A percentile compares a stretch with the other conserved stretches of the same genome.
Conservation (phyloP, 345 rosid genomes). For the Syzygium oleosum region DNA sequence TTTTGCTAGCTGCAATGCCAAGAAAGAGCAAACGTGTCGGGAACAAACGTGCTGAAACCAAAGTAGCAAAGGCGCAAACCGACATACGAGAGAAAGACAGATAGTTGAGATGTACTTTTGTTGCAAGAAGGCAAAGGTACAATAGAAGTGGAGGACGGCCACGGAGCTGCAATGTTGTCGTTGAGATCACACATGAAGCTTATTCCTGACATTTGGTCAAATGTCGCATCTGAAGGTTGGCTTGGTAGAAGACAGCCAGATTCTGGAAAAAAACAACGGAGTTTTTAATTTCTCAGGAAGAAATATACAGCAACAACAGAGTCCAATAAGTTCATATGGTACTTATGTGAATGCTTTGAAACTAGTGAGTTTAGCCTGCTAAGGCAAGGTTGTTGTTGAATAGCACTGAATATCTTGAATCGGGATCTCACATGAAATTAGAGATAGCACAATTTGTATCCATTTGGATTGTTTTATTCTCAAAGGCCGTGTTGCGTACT, state of each 20-base stretch:
- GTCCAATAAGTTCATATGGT: not conserved
- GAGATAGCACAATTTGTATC: not conserved
- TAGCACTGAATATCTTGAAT: not conserved
- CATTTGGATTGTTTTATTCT: not conserved
- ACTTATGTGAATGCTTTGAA: not conserved
- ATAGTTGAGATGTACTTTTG: constrained; percentile 22
- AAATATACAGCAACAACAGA: not conserved
- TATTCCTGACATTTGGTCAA: constrained; percentile 34
- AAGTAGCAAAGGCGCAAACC: not conserved
- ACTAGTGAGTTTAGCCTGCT: not conserved
- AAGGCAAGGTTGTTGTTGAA: not conserved
- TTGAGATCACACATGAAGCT: constrained; percentile 60
- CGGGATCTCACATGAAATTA: not conserved
- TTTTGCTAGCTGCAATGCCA: constrained; percentile 32
- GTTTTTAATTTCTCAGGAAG: not conserved
- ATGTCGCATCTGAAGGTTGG: constrained; percentile 48
- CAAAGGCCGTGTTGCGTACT: not conserved
- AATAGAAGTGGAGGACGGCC: constrained; percentile 36
- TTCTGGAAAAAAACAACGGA: constrained; percentile 7
- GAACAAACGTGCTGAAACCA: not conserved
- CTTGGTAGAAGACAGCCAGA: constrained; percentile 61
- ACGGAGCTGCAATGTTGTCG: constrained; percentile 50
- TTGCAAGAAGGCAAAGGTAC: constrained; percentile 33
- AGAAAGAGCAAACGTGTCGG: not conserved
- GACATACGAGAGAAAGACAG: not conserved